Base-by-base conservation (phyloP, 768 basidiomycete species). In the Neoboletus subvelutipes region DNA sequence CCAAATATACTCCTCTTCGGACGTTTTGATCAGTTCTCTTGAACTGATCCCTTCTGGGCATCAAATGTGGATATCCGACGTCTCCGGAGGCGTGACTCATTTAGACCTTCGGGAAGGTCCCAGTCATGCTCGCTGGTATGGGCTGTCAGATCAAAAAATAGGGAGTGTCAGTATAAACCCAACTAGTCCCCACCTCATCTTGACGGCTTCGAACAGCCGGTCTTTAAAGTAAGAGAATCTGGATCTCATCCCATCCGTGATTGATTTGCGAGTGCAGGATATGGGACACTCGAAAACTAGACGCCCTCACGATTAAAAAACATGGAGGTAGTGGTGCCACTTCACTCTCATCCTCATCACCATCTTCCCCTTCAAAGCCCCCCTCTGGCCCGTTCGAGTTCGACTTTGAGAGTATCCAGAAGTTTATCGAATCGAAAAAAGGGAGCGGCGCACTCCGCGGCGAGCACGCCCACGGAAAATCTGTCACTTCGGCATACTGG, bases 1-100 rank as follows among this genome's bases (percentile, higher is more conserved):
- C 26, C 89, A 94, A 69, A 69, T 94, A 18, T 88, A 80, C 63
- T 76, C 83, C 2, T 81, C 80, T 20, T 55, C 65, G 12, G 84
- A 85, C 2, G 81, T 69, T 13, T 76, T 92, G 39, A 83, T 92
- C 28, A 82, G 80, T n/a, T 85, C 83, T 61, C 76, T 93, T 50
- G 92, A 94, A 59, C 63, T 91, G 13, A 71, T 82, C 0, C 83
- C 86, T 0, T 74, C 75, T 3, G 91, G 92, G 0, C 76, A 87
- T 49, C 90, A 92, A 66, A 82, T 94, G 80, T 94, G 92, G 92
- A 79, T 93, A 52, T 89, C 90, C 1, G 92, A 94, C 67, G 78
- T 75, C 3, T 61, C 72, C 8, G 92, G 92, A 17, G 87, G 90
- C 24, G 76, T 83, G 5, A 89, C 87, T 8, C 91, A 90, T 59